Conservation (phyloP, 116 monocot genomes). For the Cymodocea nodosa region DNA sequence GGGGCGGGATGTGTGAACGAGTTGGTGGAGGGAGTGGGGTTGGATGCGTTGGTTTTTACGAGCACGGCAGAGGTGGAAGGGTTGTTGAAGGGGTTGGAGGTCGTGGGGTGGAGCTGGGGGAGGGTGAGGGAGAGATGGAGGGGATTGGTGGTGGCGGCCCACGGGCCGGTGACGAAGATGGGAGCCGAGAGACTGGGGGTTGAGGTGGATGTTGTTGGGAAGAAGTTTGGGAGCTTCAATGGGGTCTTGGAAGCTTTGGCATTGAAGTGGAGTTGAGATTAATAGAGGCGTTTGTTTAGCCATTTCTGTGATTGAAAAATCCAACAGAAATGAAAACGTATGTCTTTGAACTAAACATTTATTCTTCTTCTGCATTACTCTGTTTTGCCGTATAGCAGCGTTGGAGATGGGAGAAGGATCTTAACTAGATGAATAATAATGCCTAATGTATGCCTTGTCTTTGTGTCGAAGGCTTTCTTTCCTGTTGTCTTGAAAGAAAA, state of each 20-base stretch:
- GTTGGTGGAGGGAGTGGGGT: slow-evolving; percentile 18
- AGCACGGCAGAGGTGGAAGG: slow-evolving; percentile 91
- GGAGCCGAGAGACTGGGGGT: slow-evolving; percentile 58
- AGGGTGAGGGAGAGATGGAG: slow-evolving; percentile 44
- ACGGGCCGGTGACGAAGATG: slow-evolving; percentile 74
- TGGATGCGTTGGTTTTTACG: slow-evolving; percentile 75
- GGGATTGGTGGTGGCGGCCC: slow-evolving; percentile 48
- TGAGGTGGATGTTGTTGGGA: slow-evolving; percentile 49
- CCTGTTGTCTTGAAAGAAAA: no score
- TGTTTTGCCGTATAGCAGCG: no score
- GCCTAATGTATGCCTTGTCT: no score
- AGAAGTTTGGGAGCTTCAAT: slow-evolving; percentile 36
- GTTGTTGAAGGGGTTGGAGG: slow-evolving; percentile 51
- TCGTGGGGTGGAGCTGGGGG: slow-evolving; percentile 50
- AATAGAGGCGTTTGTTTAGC: background rate
- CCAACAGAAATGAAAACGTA: no score
- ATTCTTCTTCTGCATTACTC: no score
- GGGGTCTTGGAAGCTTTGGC: slow-evolving; percentile 31
- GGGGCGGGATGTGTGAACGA: slow-evolving; percentile 38
- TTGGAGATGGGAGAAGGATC: no score
- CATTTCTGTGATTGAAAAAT: no score
- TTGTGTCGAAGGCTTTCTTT: no score
- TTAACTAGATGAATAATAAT: no score
- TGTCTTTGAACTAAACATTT: no score
- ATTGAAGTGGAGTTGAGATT: slow-evolving; percentile 1